Conservation (phyloP, 257 asterid genomes). For the Rubia yunnanensis region DNA sequence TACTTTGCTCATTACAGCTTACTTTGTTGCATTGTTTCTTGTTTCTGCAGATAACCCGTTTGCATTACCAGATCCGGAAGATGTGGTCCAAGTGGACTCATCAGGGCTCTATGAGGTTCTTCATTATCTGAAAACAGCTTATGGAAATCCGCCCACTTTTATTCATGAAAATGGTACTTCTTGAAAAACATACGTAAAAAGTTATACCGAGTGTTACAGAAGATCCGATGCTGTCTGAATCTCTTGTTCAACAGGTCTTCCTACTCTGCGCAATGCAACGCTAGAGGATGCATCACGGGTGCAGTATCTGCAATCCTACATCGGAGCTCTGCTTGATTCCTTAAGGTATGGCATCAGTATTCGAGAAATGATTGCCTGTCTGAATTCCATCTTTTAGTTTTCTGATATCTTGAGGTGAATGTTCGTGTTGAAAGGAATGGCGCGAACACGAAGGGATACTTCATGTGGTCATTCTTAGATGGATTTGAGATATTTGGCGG, state of each 20-base stretch:
- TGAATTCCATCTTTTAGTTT: not conserved
- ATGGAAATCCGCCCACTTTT: conserved; percentile 37
- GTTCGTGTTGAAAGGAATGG: conserved; percentile 27
- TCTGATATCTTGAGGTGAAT: not conserved
- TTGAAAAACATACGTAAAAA: not conserved
- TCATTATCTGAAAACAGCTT: conserved; percentile 32
- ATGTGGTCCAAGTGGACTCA: conserved; percentile 25
- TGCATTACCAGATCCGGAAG: not conserved
- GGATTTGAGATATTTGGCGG: conserved; percentile 35
- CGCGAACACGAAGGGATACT: conserved; percentile 28
- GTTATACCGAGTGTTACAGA: not conserved
- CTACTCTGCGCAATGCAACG: conserved; percentile 26
- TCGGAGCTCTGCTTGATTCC: conserved; percentile 38
- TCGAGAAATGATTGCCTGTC: not conserved
- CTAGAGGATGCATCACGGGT: conserved; percentile 34
- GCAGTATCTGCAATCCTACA: conserved; percentile 36
- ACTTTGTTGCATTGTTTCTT: too few relatives aligned
- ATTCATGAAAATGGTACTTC: conserved; percentile 46
- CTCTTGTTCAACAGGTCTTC: conserved; percentile 25
- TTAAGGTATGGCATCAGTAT: conserved; percentile 26
- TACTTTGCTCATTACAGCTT: not conserved
- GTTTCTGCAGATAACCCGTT: not conserved
- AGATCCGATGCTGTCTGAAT: not conserved
- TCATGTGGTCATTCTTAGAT: conserved; percentile 34
- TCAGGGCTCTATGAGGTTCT: conserved; percentile 29